Evolutionary conservation across 1,139 yeast species (phyloP).

Genomic region (Hansenula anomala): DNA sequence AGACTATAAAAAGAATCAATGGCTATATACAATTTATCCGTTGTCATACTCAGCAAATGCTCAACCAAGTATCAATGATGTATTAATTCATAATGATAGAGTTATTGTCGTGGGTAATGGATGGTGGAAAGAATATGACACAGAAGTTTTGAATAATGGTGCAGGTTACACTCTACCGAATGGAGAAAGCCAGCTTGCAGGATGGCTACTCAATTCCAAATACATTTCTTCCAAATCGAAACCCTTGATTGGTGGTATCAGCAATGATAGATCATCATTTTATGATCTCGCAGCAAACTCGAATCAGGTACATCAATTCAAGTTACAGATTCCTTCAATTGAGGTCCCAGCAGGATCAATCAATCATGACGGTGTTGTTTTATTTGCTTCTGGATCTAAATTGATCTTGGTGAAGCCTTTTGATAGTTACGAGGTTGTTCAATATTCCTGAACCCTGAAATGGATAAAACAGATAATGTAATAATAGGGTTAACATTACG

Average conservation of each 20-base stretch:
- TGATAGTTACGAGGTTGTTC: constrained; percentile 20
- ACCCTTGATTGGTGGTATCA: constrained; percentile 18
- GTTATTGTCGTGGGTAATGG: constrained; percentile 29
- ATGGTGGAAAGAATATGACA: constrained; percentile 28
- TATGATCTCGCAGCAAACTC: constrained; percentile 15
- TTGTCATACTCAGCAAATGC: constrained; percentile 15
- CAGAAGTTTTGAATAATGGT: constrained; percentile 15
- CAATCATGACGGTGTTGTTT: constrained; percentile 17
- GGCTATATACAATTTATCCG: constrained; percentile 29
- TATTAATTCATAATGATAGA: constrained; percentile 22
- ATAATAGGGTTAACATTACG: too few species aligned
- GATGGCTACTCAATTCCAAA: constrained; percentile 16
- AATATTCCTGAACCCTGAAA: constrained; percentile 1
- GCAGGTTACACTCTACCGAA: constrained; percentile 19
- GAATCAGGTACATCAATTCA: constrained; percentile 16
- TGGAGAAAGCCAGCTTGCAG: constrained; percentile 12
- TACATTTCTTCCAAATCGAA: constrained; percentile 12
- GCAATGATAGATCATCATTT: constrained; percentile 17
- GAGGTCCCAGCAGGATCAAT: constrained; percentile 18
- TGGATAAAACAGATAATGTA: too few species aligned
- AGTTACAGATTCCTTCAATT: constrained; percentile 15
- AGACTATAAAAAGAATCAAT: constrained; percentile 28
- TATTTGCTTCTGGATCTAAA: constrained; percentile 17
- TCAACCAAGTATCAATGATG: constrained; percentile 20
- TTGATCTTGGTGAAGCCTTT: constrained; percentile 19